Evolutionary conservation across 768 basidiomycete species (phyloP).

Genomic region (Podaxis carcinomalis): DNA sequence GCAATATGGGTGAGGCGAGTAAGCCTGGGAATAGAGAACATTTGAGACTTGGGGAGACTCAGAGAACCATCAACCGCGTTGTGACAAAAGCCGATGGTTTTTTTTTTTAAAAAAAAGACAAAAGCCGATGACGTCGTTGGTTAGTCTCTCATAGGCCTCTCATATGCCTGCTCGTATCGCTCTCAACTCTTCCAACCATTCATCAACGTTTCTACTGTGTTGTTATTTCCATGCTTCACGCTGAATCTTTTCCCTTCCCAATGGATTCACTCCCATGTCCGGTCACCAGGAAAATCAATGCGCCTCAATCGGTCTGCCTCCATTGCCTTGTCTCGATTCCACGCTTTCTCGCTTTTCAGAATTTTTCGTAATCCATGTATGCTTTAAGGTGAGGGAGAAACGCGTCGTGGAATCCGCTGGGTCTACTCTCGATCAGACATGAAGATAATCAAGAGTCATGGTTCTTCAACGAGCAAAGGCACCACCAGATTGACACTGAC

Average conservation of each 20-base stretch:
- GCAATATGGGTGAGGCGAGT: background rate
- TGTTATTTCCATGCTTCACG: background rate
- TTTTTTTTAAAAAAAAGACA: background rate
- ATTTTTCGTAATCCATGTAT: background rate
- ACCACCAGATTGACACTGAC: background rate
- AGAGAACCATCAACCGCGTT: background rate
- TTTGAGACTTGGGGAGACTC: background rate
- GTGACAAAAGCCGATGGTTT: background rate
- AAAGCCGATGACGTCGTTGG: background rate
- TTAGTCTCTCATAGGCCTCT: background rate
- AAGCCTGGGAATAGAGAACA: constrained; percentile 13
- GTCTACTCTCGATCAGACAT: background rate
- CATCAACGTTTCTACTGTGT: background rate
- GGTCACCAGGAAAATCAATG: background rate
- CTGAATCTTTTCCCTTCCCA: background rate
- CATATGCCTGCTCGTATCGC: no score
- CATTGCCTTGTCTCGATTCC: background rate
- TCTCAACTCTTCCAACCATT: no score
- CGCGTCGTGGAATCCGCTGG: background rate
- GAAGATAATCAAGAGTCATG: background rate
- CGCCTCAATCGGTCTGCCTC: constrained; percentile 1
- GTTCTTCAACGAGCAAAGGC: background rate
- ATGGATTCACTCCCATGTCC: background rate
- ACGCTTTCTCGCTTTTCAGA: background rate
- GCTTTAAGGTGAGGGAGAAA: background rate